Percentiles rank a stretch among this genome's conserved stretches.
These are phyloP conservation scores for Periconia sp. DNA, from an alignment of 2,329 filamentous ascomycete genomes.

Conservation along the genomic window DNA sequence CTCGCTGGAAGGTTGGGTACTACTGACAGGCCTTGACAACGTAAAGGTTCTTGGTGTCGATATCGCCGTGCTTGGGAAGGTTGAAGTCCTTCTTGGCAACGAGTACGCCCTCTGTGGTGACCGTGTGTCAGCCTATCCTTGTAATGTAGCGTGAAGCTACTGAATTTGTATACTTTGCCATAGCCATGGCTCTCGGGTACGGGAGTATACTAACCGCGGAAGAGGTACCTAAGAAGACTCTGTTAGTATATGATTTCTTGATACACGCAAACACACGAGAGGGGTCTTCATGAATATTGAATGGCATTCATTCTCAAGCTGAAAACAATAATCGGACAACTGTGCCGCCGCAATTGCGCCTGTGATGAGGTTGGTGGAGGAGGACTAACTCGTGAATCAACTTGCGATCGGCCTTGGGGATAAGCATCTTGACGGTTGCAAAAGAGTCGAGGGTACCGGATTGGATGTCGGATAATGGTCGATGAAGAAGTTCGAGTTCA, in stretches of 20 bases:
- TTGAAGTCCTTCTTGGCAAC: constrained; percentile 99
- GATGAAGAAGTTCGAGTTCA: constrained; percentile 17
- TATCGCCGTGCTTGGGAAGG: constrained; percentile 94
- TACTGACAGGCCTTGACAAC: constrained; percentile 87
- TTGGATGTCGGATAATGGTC: constrained; percentile 12
- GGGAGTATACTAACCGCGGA: constrained; percentile 44
- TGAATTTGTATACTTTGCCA: constrained; percentile 37
- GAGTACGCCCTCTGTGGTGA: constrained; percentile 70
- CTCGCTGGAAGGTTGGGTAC: not conserved
- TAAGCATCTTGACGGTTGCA: constrained; percentile 67
- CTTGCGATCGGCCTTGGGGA: constrained; percentile 99
- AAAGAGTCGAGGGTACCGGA: constrained; percentile 14
- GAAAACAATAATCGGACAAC: constrained; percentile 32
- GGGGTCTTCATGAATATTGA: not conserved
- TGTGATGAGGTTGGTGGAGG: constrained; percentile 19
- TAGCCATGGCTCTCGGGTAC: constrained; percentile 38
- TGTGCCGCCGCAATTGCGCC: constrained; percentile 28
- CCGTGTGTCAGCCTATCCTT: constrained; percentile 48
- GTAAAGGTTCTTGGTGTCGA: constrained; percentile 99
- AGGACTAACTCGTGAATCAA: constrained; percentile 99
- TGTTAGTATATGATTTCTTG: constrained; percentile 24
- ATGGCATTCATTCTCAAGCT: constrained; percentile 31
- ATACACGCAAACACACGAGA: not conserved
- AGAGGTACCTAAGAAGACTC: constrained; percentile 34
- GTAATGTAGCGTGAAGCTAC: constrained; percentile 34